Percentiles rank a stretch among this genome's conserved stretches.
phyloP scores from a whole-genome alignment of 176 grass and related monocot species.

The Eleusine coracana region DNA sequence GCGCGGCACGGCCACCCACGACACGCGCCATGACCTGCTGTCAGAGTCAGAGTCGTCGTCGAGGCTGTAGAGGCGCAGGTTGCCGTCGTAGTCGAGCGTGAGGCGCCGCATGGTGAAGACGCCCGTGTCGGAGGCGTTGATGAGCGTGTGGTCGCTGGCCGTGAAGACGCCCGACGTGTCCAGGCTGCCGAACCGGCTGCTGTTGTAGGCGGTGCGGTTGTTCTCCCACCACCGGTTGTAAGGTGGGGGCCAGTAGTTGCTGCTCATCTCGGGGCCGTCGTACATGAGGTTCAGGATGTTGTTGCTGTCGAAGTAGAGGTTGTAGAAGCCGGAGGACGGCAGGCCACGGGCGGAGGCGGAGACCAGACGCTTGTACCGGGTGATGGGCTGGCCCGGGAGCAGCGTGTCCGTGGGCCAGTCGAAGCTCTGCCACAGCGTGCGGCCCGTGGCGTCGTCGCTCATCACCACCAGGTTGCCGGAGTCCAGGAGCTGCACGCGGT shows the following conservation, averaged over 20 bases:
- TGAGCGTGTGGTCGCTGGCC: slow-evolving; percentile 52
- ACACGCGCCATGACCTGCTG: slow-evolving; percentile 37
- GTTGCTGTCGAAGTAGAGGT: slow-evolving; percentile 67
- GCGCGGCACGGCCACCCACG: slow-evolving; percentile 54
- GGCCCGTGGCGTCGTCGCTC: background rate
- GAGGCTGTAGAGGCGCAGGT: slow-evolving; percentile 74
- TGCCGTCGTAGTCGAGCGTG: slow-evolving; percentile 79
- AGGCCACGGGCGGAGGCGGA: slow-evolving; percentile 48
- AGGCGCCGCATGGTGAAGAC: slow-evolving; percentile 52
- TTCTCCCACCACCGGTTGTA: slow-evolving; percentile 53
- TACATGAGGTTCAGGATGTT: slow-evolving; percentile 73
- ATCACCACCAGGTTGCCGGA: slow-evolving; percentile 63
- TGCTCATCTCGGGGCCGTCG: slow-evolving; percentile 62
- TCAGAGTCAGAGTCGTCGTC: background rate
- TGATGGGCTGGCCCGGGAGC: slow-evolving; percentile 58
- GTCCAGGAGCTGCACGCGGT: slow-evolving; percentile 50
- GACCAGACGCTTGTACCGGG: slow-evolving; percentile 54
- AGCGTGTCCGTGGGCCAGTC: slow-evolving; percentile 76
- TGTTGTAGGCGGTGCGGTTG: slow-evolving; percentile 61
- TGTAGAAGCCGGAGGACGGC: slow-evolving; percentile 54
- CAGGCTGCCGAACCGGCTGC: slow-evolving; percentile 52
- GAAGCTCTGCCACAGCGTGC: slow-evolving; percentile 72
- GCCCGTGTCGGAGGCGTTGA: slow-evolving; percentile 63
- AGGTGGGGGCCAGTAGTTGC: slow-evolving; percentile 74
- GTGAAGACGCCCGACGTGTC: slow-evolving; percentile 43